Conservation (phyloP, 192 early-diverging fungal species). For the Linnemannia zychae region DNA sequence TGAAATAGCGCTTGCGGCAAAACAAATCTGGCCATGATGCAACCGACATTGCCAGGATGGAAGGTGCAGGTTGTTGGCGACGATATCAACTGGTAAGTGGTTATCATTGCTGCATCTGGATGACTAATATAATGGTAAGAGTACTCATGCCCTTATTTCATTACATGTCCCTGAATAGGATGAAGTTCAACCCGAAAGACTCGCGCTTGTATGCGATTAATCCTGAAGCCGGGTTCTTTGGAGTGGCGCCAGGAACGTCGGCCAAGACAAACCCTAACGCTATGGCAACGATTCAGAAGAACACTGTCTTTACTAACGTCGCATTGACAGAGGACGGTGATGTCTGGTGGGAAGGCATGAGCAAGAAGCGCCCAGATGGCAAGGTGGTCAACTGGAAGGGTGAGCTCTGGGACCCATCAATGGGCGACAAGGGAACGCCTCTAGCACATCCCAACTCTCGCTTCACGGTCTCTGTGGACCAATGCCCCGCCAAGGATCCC, state of each 20-base stretch:
- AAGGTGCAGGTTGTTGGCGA: conserved; percentile 53
- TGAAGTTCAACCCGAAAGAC: conserved; percentile 46
- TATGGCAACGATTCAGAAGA: conserved; percentile 43
- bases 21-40: conserved; percentile 53
- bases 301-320: conserved; percentile 53
- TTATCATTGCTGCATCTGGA: not conserved
- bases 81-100: conserved; percentile 48
- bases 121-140: not conserved
- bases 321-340: conserved; percentile 42
- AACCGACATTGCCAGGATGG: conserved; percentile 53
- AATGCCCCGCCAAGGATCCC: conserved; percentile 50
- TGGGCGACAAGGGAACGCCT: conserved; percentile 45
- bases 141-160: not conserved
- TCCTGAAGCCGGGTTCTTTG: conserved; percentile 58
- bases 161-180: conserved; percentile 36
- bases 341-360: conserved; percentile 57
- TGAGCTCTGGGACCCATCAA: conserved; percentile 43
- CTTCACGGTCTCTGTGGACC: conserved; percentile 45
- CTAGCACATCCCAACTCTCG: conserved; percentile 52
- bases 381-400: conserved; percentile 54
- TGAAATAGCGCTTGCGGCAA: conserved; percentile 48
- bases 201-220: conserved; percentile 53
- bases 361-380: conserved; percentile 37
- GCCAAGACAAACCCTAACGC: conserved; percentile 54
- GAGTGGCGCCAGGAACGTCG: conserved; percentile 52